Evolutionary conservation across 768 basidiomycete genomes (phyloP).

Genomic region (Leccinum subgranulosum): DNA sequence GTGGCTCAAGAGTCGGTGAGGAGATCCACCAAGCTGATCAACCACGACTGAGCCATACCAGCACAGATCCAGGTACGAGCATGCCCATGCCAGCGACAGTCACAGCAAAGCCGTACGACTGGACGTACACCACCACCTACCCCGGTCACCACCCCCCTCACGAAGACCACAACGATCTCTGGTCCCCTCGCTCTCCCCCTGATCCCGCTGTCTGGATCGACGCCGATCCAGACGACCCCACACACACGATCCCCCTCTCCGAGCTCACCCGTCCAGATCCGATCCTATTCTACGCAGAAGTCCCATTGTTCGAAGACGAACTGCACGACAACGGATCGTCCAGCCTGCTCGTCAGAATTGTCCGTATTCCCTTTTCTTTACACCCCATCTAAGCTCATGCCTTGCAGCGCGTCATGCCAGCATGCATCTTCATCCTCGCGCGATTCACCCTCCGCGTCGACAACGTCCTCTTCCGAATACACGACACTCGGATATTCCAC

Average conservation of each 20-base stretch:
- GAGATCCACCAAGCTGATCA: neutral
- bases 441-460: conserved; percentile 95
- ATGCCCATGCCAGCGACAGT: conserved; percentile 70
- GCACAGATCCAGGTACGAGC: conserved; percentile 63
- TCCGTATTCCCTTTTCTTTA: conserved; percentile 39
- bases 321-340: conserved; percentile 96
- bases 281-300: conserved; percentile 96
- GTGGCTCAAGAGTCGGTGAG: conserved; percentile 85
- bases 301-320: conserved; percentile 94
- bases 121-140: conserved; percentile 96
- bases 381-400: neutral
- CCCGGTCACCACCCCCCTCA: conserved; percentile 48
- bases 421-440: conserved; percentile 85
- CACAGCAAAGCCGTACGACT: conserved; percentile 87
- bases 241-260: conserved; percentile 74
- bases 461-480: conserved; percentile 85
- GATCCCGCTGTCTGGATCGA: conserved; percentile 42
- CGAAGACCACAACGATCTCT: neutral
- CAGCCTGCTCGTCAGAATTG: conserved; percentile 78
- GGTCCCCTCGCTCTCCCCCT: neutral
- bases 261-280: conserved; percentile 89
- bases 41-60: conserved; percentile 24
- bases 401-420: conserved; percentile 91
- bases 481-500: conserved; percentile 89
- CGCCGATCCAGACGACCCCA: conserved; percentile 53